A percentile compares a stretch with the other conserved stretches of the same genome.
Evolutionary conservation across 2,329 filamentous ascomycete species (phyloP).

Genomic region (Graphiopsis chlorocephala): DNA sequence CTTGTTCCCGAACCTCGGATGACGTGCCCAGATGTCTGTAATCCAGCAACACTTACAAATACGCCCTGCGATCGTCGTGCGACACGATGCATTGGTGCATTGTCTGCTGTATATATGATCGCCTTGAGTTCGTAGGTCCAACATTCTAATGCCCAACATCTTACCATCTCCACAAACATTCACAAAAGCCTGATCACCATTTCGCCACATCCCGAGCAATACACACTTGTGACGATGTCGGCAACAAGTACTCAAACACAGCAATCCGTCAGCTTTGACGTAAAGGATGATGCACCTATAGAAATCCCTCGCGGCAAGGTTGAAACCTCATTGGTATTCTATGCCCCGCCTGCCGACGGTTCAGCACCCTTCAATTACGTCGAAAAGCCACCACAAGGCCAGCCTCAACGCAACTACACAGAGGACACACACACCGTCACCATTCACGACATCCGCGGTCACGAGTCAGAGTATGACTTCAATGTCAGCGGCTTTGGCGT

Average conservation of each 20-base stretch:
- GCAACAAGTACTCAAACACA: constrained; percentile 29
- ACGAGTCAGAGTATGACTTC: constrained; percentile 63
- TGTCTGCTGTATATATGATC: background rate
- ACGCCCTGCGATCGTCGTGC: background rate
- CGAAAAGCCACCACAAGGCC: constrained; percentile 59
- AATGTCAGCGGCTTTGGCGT: constrained; percentile 74
- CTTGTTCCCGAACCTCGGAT: constrained; percentile 7
- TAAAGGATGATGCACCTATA: constrained; percentile 23
- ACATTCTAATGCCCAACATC: background rate
- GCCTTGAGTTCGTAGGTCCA: background rate
- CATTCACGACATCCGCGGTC: constrained; percentile 71
- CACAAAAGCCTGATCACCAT: background rate
- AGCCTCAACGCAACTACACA: constrained; percentile 64
- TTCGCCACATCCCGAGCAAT: background rate
- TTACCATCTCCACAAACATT: background rate
- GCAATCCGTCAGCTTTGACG: constrained; percentile 22
- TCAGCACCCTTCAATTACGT: constrained; percentile 58
- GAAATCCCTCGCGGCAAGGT: constrained; percentile 59
- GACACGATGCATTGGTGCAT: background rate
- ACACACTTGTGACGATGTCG: constrained; percentile 11
- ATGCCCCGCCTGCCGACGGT: constrained; percentile 58
- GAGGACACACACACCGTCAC: constrained; percentile 50
- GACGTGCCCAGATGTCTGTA: constrained; percentile 1
- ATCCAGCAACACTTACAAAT: constrained; percentile 4
- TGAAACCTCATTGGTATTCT: constrained; percentile 64